phyloP scores from a whole-genome alignment of 2,329 filamentous ascomycete genomes.

The Ascochyta pisi region DNA sequence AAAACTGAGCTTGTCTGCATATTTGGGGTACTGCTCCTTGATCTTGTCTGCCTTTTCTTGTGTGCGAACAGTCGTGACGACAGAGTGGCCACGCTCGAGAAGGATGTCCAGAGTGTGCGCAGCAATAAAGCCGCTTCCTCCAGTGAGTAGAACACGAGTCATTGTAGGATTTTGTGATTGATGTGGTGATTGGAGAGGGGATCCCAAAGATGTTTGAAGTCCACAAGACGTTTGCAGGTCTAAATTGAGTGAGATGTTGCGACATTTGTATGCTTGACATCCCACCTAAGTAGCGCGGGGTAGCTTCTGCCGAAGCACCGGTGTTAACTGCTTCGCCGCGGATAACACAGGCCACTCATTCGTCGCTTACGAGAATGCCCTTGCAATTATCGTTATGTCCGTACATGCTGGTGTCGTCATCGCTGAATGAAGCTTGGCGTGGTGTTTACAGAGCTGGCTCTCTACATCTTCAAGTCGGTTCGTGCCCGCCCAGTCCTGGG shows the following conservation, averaged over 20 bases:
- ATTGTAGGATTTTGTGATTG: slow-evolving; percentile 25
- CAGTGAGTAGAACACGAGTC: slow-evolving; percentile 53
- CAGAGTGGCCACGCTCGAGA: slow-evolving; percentile 63
- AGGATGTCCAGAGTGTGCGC: slow-evolving; percentile 68
- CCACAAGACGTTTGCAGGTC: not conserved
- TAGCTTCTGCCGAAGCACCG: slow-evolving; percentile 11
- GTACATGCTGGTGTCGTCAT: slow-evolving; percentile 10
- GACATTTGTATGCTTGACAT: slow-evolving; percentile 15
- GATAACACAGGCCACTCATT: slow-evolving; percentile 14
- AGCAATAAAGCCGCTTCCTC: slow-evolving; percentile 70
- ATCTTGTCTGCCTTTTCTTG: slow-evolving; percentile 68
- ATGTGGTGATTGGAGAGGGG: not conserved
- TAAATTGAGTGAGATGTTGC: slow-evolving; percentile 12
- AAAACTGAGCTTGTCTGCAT: slow-evolving; percentile 64
- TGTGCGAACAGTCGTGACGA: slow-evolving; percentile 68
- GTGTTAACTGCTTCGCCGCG: slow-evolving; percentile 14
- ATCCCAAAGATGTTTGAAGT: not conserved
- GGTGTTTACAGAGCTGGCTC: not conserved
- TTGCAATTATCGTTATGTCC: slow-evolving; percentile 16
- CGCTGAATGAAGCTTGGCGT: not conserved
- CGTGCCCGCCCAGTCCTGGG: slow-evolving; percentile 12
- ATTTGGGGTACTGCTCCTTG: slow-evolving; percentile 59
- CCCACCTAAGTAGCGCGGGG: slow-evolving; percentile 12
- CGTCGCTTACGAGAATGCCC: slow-evolving; percentile 12
- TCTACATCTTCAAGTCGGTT: slow-evolving; percentile 7